Base-by-base conservation (phyloP, 202 grass and related monocot genomes). In the Cymbopogon flexuosus region DNA sequence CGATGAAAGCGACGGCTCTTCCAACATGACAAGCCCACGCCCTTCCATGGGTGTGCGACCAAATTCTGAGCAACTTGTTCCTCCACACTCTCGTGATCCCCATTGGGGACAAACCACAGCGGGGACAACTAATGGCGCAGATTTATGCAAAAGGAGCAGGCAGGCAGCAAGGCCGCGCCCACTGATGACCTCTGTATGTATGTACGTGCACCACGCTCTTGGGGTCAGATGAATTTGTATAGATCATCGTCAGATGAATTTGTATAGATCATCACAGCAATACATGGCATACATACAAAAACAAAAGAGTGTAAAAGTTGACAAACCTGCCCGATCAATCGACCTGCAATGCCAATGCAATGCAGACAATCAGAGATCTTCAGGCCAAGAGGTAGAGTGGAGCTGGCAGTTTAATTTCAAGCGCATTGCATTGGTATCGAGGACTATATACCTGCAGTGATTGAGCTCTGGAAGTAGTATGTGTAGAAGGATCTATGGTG, bases 11-110 rank as follows among this genome's bases (percentile, higher is more conserved):
- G 80, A 93, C 22, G 11, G 18, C 31, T 82, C 82, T 85, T 89
- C 83, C 68, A 54, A 49, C 27, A 88, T 78, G 86, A 86, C 75
- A 86, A 85, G 63, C 36, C 65, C 82, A 81, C 74, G 60, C 70
- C 39, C 47, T 69, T 86, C 85, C 88, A 93, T 8, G 3, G 35
- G 89, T 31, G 76, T 54, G 57, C 72, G 8, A 68, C 92, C 88
- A 89, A 94, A 89, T 73, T 74, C 82, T 84, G 89, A 68, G 92
- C 81, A 83, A 80, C 68, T 94, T 86, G 76, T 89, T 81, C 79
- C 87, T 76, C 77, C 75, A 64, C 45, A 27, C 62, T 84, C 92
- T 76, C 92, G 92, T 94, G 92, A 94, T 84, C 61, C 51, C 63
- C 60, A 5, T 79, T 62, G 78, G 72, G 72, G 83, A 80, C 87